A percentile compares a stretch with the other conserved stretches of the same genome.
Evolutionary conservation across 2,329 filamentous ascomycete genomes (phyloP).

Genomic region (Davidsoniella eucalypti): DNA sequence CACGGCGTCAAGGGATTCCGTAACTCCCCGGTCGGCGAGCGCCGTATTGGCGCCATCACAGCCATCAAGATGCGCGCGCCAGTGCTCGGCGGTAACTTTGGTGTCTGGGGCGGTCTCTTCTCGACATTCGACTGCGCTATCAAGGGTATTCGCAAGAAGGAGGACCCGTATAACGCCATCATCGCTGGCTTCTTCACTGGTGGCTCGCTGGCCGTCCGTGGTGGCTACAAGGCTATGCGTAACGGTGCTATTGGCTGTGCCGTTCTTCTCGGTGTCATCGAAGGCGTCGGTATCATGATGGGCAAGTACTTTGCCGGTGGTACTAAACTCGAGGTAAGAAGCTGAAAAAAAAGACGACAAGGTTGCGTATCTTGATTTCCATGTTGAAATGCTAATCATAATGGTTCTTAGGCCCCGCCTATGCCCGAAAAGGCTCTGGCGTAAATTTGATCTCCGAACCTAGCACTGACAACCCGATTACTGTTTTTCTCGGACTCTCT

Average conservation of each 20-base stretch:
- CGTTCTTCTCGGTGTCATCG: slow-evolving; percentile 84
- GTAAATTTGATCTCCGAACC: slow-evolving; percentile 14
- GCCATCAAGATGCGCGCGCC: slow-evolving; percentile 95
- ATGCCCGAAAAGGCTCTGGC: slow-evolving; percentile 19
- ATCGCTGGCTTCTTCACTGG: slow-evolving; percentile 95
- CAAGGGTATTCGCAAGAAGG: slow-evolving; percentile 88
- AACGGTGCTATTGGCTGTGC: slow-evolving; percentile 96
- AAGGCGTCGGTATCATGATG: slow-evolving; percentile 92
- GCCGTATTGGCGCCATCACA: slow-evolving; percentile 87
- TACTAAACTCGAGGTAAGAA: slow-evolving; percentile 58
- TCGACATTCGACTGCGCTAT: slow-evolving; percentile 92
- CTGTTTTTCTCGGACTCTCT: neutral
- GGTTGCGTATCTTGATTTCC: slow-evolving; percentile 15
- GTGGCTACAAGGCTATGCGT: slow-evolving; percentile 77
- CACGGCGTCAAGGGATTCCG: slow-evolving; percentile 92
- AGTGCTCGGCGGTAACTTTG: slow-evolving; percentile 93
- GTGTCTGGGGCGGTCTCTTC: slow-evolving; percentile 93
- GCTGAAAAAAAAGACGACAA: neutral
- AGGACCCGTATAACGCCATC: slow-evolving; percentile 96
- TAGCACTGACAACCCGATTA: neutral
- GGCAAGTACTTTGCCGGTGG: slow-evolving; percentile 85
- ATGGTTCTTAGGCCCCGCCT: slow-evolving; percentile 19
- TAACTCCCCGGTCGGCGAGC: slow-evolving; percentile 81
- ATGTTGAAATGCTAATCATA: neutral
- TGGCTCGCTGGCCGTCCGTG: slow-evolving; percentile 78